Evolutionary conservation across 2,329 filamentous ascomycete species (phyloP).

Genomic region (Colletotrichum limetticola): DNA sequence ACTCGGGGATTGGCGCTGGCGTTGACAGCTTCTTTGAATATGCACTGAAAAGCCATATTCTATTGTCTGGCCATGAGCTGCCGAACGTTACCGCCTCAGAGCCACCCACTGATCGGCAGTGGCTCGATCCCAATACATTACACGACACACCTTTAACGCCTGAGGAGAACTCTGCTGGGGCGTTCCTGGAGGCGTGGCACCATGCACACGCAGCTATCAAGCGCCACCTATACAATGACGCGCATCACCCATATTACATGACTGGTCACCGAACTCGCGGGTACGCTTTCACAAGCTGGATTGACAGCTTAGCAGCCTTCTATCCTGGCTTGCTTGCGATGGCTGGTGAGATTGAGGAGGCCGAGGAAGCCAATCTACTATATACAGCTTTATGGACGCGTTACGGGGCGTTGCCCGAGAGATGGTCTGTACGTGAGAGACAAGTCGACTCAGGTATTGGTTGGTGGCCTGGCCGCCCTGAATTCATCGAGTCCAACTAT

Average conservation of each 20-base stretch:
- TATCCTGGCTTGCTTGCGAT: conserved; percentile 90
- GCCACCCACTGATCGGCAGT: conserved; percentile 44
- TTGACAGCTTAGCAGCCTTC: conserved; percentile 95
- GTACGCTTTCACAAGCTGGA: conserved; percentile 90
- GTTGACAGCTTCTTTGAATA: conserved; percentile 99
- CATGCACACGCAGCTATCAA: conserved; percentile 88
- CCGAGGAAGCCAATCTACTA: conserved; percentile 87
- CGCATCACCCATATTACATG: conserved; percentile 91
- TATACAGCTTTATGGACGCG: conserved; percentile 95
- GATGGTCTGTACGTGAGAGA: conserved; percentile 89
- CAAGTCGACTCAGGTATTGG: conserved; percentile 86
- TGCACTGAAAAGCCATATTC: conserved; percentile 90
- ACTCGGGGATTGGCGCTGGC: conserved; percentile 94
- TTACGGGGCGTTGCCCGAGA: conserved; percentile 92
- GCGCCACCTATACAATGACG: conserved; percentile 87
- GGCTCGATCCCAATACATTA: conserved; percentile 73
- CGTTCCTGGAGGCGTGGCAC: conserved; percentile 86
- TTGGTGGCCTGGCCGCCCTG: conserved; percentile 96
- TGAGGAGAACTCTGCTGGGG: conserved; percentile 77
- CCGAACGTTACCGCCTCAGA: conserved; percentile 62
- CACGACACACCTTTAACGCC: conserved; percentile 67
- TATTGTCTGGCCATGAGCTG: conserved; percentile 80
- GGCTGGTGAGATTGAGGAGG: conserved; percentile 90
- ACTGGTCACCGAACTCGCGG: conserved; percentile 91
- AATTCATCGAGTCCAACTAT: conserved; percentile 97